A percentile compares a stretch with the other conserved stretches of the same genome.
These are phyloP conservation scores for Schizochytrium sp. DNA, from an alignment of 108 stramenopile species.

Conservation along the genomic window DNA sequence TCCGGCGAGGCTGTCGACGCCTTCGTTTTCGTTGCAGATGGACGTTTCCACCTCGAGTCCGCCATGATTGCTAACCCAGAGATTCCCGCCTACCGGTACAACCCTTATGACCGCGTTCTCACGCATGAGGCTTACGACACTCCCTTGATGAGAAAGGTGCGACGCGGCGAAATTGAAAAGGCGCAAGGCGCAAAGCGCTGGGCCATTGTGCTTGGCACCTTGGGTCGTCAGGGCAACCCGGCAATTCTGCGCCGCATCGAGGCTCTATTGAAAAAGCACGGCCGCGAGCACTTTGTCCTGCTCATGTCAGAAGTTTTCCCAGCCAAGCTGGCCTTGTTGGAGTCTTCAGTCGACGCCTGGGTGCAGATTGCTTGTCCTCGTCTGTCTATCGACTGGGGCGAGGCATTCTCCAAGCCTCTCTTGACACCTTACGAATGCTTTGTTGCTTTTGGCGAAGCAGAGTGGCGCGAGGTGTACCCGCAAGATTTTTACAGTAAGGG, in stretches of 20 bases:
- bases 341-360: constrained; percentile 69
- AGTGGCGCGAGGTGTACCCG: constrained; percentile 63
- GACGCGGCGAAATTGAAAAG: constrained; percentile 41
- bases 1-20: constrained; percentile 40
- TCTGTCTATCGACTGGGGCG: constrained; percentile 92
- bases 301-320: constrained; percentile 84
- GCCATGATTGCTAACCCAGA: constrained; percentile 93
- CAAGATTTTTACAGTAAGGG: constrained; percentile 91
- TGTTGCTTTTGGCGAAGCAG: constrained; percentile 37
- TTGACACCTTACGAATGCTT: constrained; percentile 54
- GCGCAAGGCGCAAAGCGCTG: constrained; percentile 49
- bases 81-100: constrained; percentile 76
- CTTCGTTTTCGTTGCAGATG: constrained; percentile 91
- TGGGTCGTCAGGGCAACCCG: constrained; percentile 97
- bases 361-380: constrained; percentile 97
- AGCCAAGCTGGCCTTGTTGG: constrained; percentile 64
- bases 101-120: constrained; percentile 85
- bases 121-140: constrained; percentile 83
- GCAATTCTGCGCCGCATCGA: constrained; percentile 68
- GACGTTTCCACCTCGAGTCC: constrained; percentile 93
- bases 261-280: constrained; percentile 42
- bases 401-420: constrained; percentile 51
- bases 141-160: constrained; percentile 65
- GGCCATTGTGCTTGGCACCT: constrained; percentile 87
- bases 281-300: constrained; percentile 61